phyloP scores from a whole-genome alignment of 1,284 basidiomycete species.

The Leccinum subrobustum region DNA sequence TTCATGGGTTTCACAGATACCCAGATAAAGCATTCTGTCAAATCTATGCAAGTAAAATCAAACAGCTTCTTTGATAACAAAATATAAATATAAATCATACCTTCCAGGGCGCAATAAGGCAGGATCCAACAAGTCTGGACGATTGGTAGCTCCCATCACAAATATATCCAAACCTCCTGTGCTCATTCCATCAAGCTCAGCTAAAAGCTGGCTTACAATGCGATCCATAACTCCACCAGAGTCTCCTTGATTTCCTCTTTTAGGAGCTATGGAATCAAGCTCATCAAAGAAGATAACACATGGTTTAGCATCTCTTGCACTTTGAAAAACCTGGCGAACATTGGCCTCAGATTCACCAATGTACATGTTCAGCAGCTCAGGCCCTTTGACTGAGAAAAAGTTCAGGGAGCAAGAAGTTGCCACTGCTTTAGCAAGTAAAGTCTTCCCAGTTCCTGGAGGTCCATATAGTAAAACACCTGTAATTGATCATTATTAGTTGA shows the following conservation, averaged over 20 bases:
- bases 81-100: constrained; percentile 36
- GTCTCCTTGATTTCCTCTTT: constrained; percentile 92
- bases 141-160: constrained; percentile 97
- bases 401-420: constrained; percentile 92
- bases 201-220: constrained; percentile 94
- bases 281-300: constrained; percentile 99
- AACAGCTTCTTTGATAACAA: not conserved
- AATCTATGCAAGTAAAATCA: constrained; percentile 56
- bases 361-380: constrained; percentile 96
- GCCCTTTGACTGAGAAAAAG: constrained; percentile 96
- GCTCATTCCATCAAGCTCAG: constrained; percentile 92
- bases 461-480: constrained; percentile 88
- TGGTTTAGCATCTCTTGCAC: constrained; percentile 86
- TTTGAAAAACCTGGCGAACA: constrained; percentile 89
- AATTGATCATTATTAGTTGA: not conserved
- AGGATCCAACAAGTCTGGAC: constrained; percentile 93
- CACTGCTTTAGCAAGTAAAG: constrained; percentile 90
- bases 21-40: constrained; percentile 96
- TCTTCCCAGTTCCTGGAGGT: constrained; percentile 96
- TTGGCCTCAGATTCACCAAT: constrained; percentile 99
- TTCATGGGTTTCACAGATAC: constrained; percentile 85
- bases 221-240: constrained; percentile 98
- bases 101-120: constrained; percentile 91
- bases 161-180: constrained; percentile 75
- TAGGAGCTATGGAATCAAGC: constrained; percentile 94